Evolutionary conservation across 2,329 filamentous ascomycete species (phyloP).

Genomic region (Phoma herbarum): DNA sequence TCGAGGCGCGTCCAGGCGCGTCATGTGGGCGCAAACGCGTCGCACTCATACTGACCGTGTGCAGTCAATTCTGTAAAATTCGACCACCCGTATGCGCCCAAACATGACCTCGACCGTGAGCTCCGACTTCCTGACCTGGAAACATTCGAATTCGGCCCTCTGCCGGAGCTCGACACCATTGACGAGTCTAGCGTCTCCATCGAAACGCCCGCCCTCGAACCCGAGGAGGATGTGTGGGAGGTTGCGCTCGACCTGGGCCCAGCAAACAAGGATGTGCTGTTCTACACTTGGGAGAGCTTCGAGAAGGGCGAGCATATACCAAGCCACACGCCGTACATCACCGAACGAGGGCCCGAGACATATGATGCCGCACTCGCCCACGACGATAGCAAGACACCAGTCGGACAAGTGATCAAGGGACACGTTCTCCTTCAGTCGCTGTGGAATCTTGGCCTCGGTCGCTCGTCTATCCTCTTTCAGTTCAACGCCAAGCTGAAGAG

Average conservation of each 20-base stretch:
- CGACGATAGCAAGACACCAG: constrained; percentile 53
- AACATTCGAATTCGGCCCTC: constrained; percentile 51
- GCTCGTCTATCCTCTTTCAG: constrained; percentile 74
- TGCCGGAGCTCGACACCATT: constrained; percentile 46
- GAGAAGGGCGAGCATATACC: constrained; percentile 54
- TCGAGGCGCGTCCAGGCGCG: constrained; percentile 41
- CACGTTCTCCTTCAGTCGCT: constrained; percentile 61
- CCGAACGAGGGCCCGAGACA: constrained; percentile 70
- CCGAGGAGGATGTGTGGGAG: constrained; percentile 54
- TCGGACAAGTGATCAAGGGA: constrained; percentile 51
- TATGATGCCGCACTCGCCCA: constrained; percentile 68
- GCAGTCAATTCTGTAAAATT: constrained; percentile 49
- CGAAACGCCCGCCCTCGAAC: constrained; percentile 35
- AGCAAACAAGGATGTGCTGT: constrained; percentile 46
- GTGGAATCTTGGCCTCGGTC: constrained; percentile 72
- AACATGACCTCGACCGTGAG: constrained; percentile 44
- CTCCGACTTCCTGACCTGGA: constrained; percentile 52
- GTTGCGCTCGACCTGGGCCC: constrained; percentile 45
- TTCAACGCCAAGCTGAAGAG: constrained; percentile 63
- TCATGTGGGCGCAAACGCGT: constrained; percentile 34
- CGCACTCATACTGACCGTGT: constrained; percentile 30
- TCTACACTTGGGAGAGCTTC: constrained; percentile 77
- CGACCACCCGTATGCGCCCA: constrained; percentile 53
- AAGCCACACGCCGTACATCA: constrained; percentile 64
- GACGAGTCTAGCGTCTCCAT: constrained; percentile 44